Base-by-base conservation (phyloP, 1,284 basidiomycete genomes). In the Mycena sp. region DNA sequence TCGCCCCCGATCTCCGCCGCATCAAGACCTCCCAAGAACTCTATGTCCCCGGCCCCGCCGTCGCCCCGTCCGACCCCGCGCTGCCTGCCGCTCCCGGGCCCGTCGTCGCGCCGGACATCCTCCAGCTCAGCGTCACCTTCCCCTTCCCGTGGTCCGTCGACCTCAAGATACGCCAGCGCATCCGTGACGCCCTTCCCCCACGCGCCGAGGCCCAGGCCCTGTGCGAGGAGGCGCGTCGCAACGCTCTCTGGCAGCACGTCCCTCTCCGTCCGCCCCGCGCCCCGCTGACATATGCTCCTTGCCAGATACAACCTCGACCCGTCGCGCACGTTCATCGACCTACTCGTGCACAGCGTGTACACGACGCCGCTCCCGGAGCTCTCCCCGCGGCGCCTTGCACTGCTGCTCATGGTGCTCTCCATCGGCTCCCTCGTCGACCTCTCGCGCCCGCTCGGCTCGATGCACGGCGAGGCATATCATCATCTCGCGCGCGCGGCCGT, bases 221-320 rank as follows among this genome's bases (percentile, higher is more conserved):
- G 16, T 89, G 87, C 71, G 80, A 85, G 62, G 82, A 86, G 73
- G 87, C 87, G 32, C 83, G 83, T 61, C 78, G 78, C 66, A 88
- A 89, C 64, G 88, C 88, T 46, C 80, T 89, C 64, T 90, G 88
- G 88, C 88, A 89, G 88, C 88, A 75, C 70, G 87, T 83, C 50
- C 50, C 38, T 29, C 41, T 41, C 59, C 54, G 61, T 68, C 25
- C 51, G 28, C 29, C 49, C 63, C 53, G 59, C 62, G 44, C 58
- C 49, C 67, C 67, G 63, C 67, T 71, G 58, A 57, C 61, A 46
- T 38, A 43, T 29, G 44, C 41, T 59, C 51, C 32, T 35, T n/a
- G n/a, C n/a, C 72, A 89, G 88, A 74, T 88, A 87, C 74, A 88
- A 87, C 68, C 78, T 89, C 56, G 88, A 90, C 71, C 80, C 86